Conservation (phyloP, 805 yeast species). For the Kodamaea kaohsiungensis region DNA sequence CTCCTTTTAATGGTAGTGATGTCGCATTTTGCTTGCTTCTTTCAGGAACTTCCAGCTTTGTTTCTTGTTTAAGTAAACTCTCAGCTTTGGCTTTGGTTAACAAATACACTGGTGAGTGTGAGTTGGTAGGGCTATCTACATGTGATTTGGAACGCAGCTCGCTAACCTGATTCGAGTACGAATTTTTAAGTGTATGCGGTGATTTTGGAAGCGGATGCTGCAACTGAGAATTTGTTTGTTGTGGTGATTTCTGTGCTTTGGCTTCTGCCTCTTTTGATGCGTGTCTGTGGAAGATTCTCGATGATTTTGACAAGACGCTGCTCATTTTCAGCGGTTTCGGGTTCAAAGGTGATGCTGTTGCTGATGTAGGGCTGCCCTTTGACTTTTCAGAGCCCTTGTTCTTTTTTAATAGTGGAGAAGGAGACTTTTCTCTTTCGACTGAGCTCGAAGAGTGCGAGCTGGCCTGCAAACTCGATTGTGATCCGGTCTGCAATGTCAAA, state of each 20-base stretch:
- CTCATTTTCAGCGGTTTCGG: constrained; percentile 17
- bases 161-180: constrained; percentile 35
- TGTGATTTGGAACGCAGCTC: constrained; percentile 31
- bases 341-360: background rate
- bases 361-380: background rate
- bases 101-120: constrained; percentile 2
- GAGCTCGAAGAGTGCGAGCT: background rate
- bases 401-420: background rate
- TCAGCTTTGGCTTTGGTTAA: constrained; percentile 3
- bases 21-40: background rate
- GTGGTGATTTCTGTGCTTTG: background rate
- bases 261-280: constrained; percentile 12
- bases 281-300: constrained; percentile 28
- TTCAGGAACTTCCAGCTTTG: background rate
- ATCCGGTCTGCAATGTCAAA: background rate
- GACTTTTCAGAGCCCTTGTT: background rate
- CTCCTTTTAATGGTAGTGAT: background rate
- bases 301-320: constrained; percentile 27
- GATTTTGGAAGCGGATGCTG: constrained; percentile 9
- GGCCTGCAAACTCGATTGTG: background rate
- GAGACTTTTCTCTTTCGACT: background rate
- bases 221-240: background rate
- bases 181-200: constrained; percentile 22
- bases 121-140: constrained; percentile 1
- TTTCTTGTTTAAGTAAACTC: background rate